Percentiles rank a stretch among this genome's conserved stretches.
These are phyloP conservation scores for Gentiana straminea DNA, from an alignment of 257 asterid genomes.

Conservation along the genomic window DNA sequence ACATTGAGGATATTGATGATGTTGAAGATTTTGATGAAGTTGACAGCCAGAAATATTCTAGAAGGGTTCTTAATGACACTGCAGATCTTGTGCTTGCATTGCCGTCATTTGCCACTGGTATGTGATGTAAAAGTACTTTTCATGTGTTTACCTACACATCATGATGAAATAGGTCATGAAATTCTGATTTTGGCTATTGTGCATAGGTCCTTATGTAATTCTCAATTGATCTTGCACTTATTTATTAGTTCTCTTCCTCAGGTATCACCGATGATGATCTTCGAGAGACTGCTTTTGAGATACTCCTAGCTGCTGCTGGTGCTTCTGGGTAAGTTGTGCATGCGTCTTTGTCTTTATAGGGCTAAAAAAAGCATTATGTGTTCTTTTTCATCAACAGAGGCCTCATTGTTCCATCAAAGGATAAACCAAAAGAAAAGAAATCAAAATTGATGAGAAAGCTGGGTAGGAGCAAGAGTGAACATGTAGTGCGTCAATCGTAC, in stretches of 20 bases:
- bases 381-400: conserved; percentile 51
- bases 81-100: conserved; percentile 69
- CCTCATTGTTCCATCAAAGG: conserved; percentile 86
- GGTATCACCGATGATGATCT: conserved; percentile 87
- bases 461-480: conserved; percentile 71
- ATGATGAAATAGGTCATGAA: no score
- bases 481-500: conserved; percentile 40
- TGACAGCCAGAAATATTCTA: conserved; percentile 71
- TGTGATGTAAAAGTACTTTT: conserved; percentile 3
- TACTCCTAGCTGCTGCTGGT: conserved; percentile 96
- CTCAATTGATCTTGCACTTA: no score
- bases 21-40: conserved; percentile 56
- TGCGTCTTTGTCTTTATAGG: conserved; percentile 12
- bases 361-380: conserved; percentile 6
- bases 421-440: conserved; percentile 73
- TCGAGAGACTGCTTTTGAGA: conserved; percentile 90
- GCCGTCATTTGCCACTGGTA: conserved; percentile 86
- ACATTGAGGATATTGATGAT: conserved; percentile 78
- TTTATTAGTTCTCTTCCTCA: conserved; percentile 14
- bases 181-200: no score
- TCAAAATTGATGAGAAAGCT: conserved; percentile 81
- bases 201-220: no score
- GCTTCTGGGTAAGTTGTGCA: conserved; percentile 76
- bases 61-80: conserved; percentile 93
- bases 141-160: no score